phyloP scores from a whole-genome alignment of 768 basidiomycete genomes.

The Russula sp. region DNA sequence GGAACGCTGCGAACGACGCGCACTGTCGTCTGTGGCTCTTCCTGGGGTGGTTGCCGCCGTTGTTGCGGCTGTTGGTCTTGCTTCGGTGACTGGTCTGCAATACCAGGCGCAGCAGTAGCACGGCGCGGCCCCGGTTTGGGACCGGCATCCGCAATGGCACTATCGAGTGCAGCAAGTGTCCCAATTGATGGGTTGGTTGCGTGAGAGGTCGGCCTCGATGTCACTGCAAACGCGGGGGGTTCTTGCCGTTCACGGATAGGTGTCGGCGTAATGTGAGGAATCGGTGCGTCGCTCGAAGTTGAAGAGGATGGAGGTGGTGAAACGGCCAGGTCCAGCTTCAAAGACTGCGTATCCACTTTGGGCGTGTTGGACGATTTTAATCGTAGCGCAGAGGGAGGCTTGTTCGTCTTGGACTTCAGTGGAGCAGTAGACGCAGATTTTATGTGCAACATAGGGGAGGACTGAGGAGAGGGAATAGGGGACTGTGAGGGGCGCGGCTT shows the following conservation, averaged over 20 bases:
- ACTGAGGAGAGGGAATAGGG: constrained; percentile 10
- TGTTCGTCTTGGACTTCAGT: constrained; percentile 8
- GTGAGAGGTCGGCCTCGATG: constrained; percentile 30
- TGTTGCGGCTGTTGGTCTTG: neutral
- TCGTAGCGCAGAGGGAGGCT: neutral
- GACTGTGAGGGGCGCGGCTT: constrained; percentile 15
- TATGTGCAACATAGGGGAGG: neutral
- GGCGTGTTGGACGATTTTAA: neutral
- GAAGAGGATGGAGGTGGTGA: constrained; percentile 26
- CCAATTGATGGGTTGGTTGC: constrained; percentile 3
- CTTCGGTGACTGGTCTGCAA: neutral
- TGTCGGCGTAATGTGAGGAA: constrained; percentile 28
- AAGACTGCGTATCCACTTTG: constrained; percentile 3
- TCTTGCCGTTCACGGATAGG: constrained; percentile 29
- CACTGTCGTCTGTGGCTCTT: constrained; percentile 7
- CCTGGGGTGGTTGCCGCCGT: neutral
- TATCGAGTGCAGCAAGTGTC: constrained; percentile 6
- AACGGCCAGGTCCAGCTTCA: constrained; percentile 6
- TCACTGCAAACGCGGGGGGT: constrained; percentile 31
- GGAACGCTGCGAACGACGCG: constrained; percentile 5
- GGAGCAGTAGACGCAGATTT: neutral
- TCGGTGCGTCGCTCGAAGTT: constrained; percentile 15
- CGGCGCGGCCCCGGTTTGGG: neutral
- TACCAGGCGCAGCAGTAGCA: neutral
- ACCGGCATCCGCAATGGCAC: neutral